phyloP scores from a whole-genome alignment of 1,139 yeast species.

The Yamadazyma siamensis region DNA sequence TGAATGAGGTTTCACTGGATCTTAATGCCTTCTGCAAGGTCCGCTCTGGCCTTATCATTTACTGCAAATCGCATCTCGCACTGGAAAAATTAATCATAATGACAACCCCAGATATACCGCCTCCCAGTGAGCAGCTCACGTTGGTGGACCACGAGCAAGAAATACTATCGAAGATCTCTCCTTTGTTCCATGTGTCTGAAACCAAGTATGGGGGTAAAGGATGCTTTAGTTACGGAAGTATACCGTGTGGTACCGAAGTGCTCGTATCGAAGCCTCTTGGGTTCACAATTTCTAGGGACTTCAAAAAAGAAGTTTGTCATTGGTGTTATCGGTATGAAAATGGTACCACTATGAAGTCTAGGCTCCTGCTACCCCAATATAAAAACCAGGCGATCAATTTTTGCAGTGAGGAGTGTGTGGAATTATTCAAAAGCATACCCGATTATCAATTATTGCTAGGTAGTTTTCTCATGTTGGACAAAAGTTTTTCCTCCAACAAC shows the following conservation, averaged over 20 bases:
- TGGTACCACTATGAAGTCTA: conserved; percentile 47
- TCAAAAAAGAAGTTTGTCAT: conserved; percentile 64
- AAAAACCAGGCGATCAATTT: conserved; percentile 35
- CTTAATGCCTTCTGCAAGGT: too few relatives aligned
- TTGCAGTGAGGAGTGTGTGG: conserved; percentile 48
- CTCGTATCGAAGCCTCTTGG: conserved; percentile 45
- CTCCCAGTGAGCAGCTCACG: conserved; percentile 12
- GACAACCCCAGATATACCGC: neutral
- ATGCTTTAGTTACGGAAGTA: conserved; percentile 46
- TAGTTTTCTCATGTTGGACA: conserved; percentile 26
- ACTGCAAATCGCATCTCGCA: too few relatives aligned
- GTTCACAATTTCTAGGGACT: conserved; percentile 48
- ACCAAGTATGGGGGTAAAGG: conserved; percentile 65
- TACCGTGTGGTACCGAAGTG: conserved; percentile 41
- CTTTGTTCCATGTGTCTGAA: conserved; percentile 32
- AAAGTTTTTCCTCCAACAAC: conserved; percentile 5
- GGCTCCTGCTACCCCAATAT: conserved; percentile 15
- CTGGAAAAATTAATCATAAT: too few relatives aligned
- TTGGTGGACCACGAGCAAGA: conserved; percentile 9
- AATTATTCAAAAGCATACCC: conserved; percentile 28
- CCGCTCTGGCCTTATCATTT: too few relatives aligned
- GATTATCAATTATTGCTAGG: conserved; percentile 18
- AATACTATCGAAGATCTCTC: conserved; percentile 18
- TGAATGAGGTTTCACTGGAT: too few relatives aligned
- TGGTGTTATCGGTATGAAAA: conserved; percentile 49